Evolutionary conservation across 257 asterid genomes (phyloP), one percentile per base, ranked within the genome.

Genomic region (Solanum bukasovii): DNA sequence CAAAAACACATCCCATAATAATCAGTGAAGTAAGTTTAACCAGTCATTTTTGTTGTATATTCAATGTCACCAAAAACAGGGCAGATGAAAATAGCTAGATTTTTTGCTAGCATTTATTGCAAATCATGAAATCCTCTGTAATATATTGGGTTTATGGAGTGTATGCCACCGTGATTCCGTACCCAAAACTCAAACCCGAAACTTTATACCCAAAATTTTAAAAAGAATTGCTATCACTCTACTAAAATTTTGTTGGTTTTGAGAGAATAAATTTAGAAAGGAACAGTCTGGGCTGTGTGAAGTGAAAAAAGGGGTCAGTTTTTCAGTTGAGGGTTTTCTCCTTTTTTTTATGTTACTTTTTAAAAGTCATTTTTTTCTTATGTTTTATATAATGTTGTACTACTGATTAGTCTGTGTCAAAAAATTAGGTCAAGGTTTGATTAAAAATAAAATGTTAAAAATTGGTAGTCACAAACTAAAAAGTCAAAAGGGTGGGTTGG

Each of bases 1-100:
- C 88, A 59, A 86, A 35, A 46, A 86, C 88, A 70, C 88, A 86
- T 61, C 88, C 88, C 88, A 86, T 86, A 86, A 86, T 49, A 86
- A 86, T 49, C 52, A 86, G 35, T 72, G 37, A 72, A 44, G 12
- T 38, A 46, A 49, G 25, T 72, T 86, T 86, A 44, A 85, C 25
- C 67, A 79, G 70, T 59, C 85, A 81, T 85, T 63, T 67, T 14
- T 42, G n/a, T 20, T 86, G 67, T 40, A 25, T 65, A 85, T 65
- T 85, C 37, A 72, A 61, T 46, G 63, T 46, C 14, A 11, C 38
- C 38, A 18, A 86, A 86, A 86, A 72, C 84, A 44, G 68, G 84
- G 49, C 46, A 86, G 84, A 72, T 72, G 84, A 49, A 86, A 31
- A 86, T 46, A 86, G 52, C 46, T 44, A 71, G 88, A 82, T 86